A percentile compares a stretch with the other conserved stretches of the same genome.
Conservation (phyloP, 192 early-diverging fungal genomes). For the Coemansia sp. region DNA sequence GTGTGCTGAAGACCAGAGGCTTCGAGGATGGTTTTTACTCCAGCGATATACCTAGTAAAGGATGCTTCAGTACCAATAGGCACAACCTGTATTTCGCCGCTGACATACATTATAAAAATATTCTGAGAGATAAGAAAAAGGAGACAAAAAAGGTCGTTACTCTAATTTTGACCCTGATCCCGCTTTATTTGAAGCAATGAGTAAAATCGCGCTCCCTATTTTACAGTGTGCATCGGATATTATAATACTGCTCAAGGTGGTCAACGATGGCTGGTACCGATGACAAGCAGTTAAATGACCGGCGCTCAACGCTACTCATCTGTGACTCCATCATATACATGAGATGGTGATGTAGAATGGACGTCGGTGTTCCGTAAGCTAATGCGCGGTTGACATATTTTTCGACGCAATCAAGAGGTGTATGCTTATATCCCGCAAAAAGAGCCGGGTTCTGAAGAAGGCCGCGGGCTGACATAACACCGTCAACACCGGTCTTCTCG, state of each 20-base stretch:
- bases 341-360: conserved; percentile 92
- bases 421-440: conserved; percentile 76
- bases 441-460: conserved; percentile 91
- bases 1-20: conserved; percentile 43
- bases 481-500: conserved; percentile 74
- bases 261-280: conserved; percentile 77
- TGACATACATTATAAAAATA: conserved; percentile 33
- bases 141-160: background rate
- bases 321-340: conserved; percentile 91
- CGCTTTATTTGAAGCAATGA: background rate
- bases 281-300: conserved; percentile 82
- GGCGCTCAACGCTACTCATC: conserved; percentile 72
- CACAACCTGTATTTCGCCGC: conserved; percentile 46
- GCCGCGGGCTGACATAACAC: conserved; percentile 90
- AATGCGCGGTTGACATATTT: conserved; percentile 66
- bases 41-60: conserved; percentile 42
- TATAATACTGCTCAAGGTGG: conserved; percentile 64
- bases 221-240: conserved; percentile 19
- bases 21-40: conserved; percentile 35
- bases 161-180: background rate
- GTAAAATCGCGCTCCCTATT: background rate
- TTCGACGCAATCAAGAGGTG: conserved; percentile 77
- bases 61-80: conserved; percentile 36
- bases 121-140: background rate
- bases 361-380: conserved; percentile 76